Base-by-base conservation (phyloP, 2,329 filamentous ascomycete genomes). In the Penicillium sp. region DNA sequence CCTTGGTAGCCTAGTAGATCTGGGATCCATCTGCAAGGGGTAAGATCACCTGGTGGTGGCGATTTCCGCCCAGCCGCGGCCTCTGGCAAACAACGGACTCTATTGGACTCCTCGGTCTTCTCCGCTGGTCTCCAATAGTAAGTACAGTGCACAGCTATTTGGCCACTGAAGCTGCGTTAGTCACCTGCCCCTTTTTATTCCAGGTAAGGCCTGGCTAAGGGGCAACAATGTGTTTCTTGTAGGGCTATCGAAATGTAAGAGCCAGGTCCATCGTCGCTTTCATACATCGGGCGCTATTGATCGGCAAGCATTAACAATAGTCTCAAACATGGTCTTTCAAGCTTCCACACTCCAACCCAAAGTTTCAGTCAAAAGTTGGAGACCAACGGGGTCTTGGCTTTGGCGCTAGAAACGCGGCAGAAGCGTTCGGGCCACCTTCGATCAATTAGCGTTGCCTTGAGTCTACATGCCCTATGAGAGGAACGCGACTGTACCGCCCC, bases 381-480 rank as follows among this genome's bases (percentile, higher is more conserved):
- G 27, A 50, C 7, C 57, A 62, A 60, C 36, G 57, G 59, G 57
- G 57, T 67, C 70, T 71, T 72, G 65, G 70, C 66, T 66, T 69
- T 47, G 62, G 60, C 70, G 67, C 71, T 72, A 73, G 69, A 72
- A 72, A 62, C 60, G 64, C 65, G 63, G 62, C 60, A 71, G 69
- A 73, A 73, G 68, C 62, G 65, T 66, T 66, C 58, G 60, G 60
- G 47, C 54, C 39, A 40, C 47, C 57, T 61, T 59, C 50, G 54
- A 62, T 61, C 58, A 61, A 59, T 66, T 65, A 65, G 62, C 62
- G 63, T 62, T 60, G 62, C 55, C 58, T 49, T 54, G 52, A 55
- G 50, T 59, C 56, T 55, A 53, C 43, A 49, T 19, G 47, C 54
- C 54, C 39, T 44, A 53, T 47, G 22, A 33, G 36, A 51, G 43